phyloP scores from a whole-genome alignment of 495 filamentous ascomycete species.

The Cercophora samala region DNA sequence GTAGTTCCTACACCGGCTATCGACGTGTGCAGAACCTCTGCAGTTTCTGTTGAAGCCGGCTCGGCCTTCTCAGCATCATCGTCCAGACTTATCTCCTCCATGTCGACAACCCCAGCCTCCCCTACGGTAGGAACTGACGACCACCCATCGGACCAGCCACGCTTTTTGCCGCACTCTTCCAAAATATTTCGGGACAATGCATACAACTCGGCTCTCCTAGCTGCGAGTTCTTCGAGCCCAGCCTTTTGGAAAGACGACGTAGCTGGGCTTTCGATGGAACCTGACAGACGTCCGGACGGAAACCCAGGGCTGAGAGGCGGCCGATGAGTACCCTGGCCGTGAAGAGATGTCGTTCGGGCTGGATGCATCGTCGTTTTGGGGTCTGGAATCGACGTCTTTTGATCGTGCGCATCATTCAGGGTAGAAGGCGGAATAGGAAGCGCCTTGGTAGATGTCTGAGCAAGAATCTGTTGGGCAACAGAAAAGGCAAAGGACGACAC shows the following conservation, averaged over 20 bases:
- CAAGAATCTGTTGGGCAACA: slow-evolving; percentile 70
- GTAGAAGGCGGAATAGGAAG: slow-evolving; percentile 64
- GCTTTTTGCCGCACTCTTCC: slow-evolving; percentile 65
- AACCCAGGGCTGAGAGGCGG: slow-evolving; percentile 50
- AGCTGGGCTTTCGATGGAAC: slow-evolving; percentile 32
- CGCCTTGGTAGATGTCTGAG: slow-evolving; percentile 67
- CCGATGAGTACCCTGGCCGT: slow-evolving; percentile 30
- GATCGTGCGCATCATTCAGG: slow-evolving; percentile 45
- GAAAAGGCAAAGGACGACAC: slow-evolving; percentile 83
- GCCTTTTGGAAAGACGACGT: slow-evolving; percentile 50
- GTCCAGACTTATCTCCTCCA: slow-evolving; percentile 57
- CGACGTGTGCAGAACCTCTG: slow-evolving; percentile 17
- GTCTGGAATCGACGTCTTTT: slow-evolving; percentile 53
- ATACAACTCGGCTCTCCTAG: slow-evolving; percentile 73
- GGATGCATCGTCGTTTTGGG: slow-evolving; percentile 65
- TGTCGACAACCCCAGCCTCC: slow-evolving; percentile 44
- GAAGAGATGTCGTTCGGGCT: slow-evolving; percentile 52
- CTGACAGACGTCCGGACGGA: slow-evolving; percentile 27
- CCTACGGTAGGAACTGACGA: slow-evolving; percentile 57
- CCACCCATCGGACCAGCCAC: slow-evolving; percentile 80
- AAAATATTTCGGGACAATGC: slow-evolving; percentile 75
- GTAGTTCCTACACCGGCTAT: slow-evolving; percentile 50
- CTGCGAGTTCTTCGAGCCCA: slow-evolving; percentile 80
- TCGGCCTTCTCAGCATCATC: slow-evolving; percentile 25
- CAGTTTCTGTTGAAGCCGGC: slow-evolving; percentile 28